These are phyloP conservation scores for Agaricales sp. DNA, from an alignment of 1,284 basidiomycete species.

Conservation along the genomic window DNA sequence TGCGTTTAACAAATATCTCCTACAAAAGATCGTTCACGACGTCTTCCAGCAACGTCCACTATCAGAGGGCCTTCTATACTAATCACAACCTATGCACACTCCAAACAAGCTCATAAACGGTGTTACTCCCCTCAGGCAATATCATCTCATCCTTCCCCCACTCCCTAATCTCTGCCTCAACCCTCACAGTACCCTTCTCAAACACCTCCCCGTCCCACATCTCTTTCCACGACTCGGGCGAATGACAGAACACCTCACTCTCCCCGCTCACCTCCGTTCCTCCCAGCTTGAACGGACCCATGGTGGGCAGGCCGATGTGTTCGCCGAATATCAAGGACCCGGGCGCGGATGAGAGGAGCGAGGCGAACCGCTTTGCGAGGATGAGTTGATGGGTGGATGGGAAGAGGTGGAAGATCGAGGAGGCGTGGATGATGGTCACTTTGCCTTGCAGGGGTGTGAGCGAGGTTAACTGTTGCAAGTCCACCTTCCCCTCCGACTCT, in stretches of 20 bases:
- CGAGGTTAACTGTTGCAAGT: background rate
- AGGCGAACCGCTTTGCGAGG: background rate
- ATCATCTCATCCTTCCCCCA: background rate
- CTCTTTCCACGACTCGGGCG: conserved; percentile 17
- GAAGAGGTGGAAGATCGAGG: background rate
- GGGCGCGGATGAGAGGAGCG: background rate
- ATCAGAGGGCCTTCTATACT: too few relatives aligned
- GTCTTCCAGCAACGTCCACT: too few relatives aligned
- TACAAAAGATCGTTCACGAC: too few relatives aligned
- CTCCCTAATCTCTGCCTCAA: conserved; percentile 3
- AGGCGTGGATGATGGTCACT: background rate
- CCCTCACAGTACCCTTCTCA: conserved; percentile 17
- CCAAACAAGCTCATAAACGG: background rate
- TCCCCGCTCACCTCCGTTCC: too few relatives aligned
- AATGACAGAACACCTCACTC: conserved; percentile 19
- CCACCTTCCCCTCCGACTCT: background rate
- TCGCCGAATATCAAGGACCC: background rate
- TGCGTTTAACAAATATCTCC: too few relatives aligned
- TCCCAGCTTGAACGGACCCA: too few relatives aligned
- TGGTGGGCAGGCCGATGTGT: background rate
- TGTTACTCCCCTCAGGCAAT: background rate
- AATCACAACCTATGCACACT: background rate
- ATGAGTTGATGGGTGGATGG: background rate
- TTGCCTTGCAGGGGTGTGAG: background rate
- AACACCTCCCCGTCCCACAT: conserved; percentile 22